Evolutionary conservation across 2,329 filamentous ascomycete species (phyloP).

Genomic region (Neofusicoccum laricinum): DNA sequence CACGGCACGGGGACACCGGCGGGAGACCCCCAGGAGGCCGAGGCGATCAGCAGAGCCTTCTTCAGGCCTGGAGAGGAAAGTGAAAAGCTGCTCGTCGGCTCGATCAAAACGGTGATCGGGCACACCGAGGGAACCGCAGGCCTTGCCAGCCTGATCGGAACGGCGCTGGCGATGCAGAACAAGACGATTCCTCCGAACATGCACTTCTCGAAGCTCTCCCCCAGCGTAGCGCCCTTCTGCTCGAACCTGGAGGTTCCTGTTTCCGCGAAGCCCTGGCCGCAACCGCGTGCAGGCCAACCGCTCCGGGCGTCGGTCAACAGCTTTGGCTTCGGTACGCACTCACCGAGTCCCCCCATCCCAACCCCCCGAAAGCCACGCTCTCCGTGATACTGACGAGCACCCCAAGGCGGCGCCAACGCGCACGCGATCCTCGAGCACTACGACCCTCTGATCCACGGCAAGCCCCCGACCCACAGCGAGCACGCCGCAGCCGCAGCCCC

Average conservation of each 20-base stretch:
- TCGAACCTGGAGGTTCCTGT: constrained; percentile 17
- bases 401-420: constrained; percentile 15
- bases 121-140: constrained; percentile 36
- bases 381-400: too few species aligned
- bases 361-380: too few species aligned
- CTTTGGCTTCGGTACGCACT: constrained; percentile 16
- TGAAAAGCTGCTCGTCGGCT: constrained; percentile 16
- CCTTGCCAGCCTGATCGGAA: constrained; percentile 31
- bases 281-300: neutral
- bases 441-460: neutral
- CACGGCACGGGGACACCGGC: constrained; percentile 41
- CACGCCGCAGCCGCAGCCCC: neutral
- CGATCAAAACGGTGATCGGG: constrained; percentile 35
- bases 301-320: constrained; percentile 19
- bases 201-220: constrained; percentile 29
- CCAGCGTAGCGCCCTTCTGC: constrained; percentile 22
- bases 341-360: too few species aligned
- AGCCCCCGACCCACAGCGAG: too few species aligned
- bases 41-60: constrained; percentile 23
- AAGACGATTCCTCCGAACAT: constrained; percentile 30
- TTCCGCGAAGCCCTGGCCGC: constrained; percentile 17
- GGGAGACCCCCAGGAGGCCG: constrained; percentile 29
- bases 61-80: neutral
- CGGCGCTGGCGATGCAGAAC: constrained; percentile 35
- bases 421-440: constrained; percentile 18